phyloP scores from a whole-genome alignment of 2,329 filamentous ascomycete species.

The Fusarium sp. region DNA sequence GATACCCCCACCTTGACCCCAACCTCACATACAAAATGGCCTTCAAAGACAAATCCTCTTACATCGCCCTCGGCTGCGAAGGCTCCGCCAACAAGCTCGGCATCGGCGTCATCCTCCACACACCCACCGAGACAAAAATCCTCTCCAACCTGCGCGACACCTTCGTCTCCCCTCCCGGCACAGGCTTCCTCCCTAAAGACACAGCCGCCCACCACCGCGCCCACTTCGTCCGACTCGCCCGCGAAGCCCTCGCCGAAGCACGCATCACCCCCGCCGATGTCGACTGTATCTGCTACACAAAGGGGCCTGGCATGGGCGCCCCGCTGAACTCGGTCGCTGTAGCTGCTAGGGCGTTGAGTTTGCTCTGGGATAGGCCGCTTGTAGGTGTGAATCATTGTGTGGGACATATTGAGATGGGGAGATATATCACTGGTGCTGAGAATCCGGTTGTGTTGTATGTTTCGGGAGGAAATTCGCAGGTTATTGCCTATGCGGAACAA shows the following conservation, averaged over 20 bases:
- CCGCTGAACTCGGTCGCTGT: conserved; percentile 90
- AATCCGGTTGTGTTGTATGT: conserved; percentile 98
- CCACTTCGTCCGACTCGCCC: conserved; percentile 87
- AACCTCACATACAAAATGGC: conserved; percentile 37
- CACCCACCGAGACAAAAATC: conserved; percentile 71
- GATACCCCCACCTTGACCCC: conserved; percentile 32
- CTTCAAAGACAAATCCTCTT: conserved; percentile 56
- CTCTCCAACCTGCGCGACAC: conserved; percentile 97
- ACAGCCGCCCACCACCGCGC: conserved; percentile 92
- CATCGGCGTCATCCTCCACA: conserved; percentile 90
- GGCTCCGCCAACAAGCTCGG: conserved; percentile 98
- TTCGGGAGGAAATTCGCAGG: conserved; percentile 95
- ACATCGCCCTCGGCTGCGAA: conserved; percentile 77
- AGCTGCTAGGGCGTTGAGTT: conserved; percentile 82
- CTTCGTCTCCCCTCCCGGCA: conserved; percentile 90
- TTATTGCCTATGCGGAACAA: conserved; percentile 95
- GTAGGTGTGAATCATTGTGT: conserved; percentile 98
- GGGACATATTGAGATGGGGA: conserved; percentile 98
- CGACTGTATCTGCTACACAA: conserved; percentile 95
- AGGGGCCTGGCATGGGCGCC: conserved; percentile 96
- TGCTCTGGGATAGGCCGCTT: conserved; percentile 90
- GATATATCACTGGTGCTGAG: conserved; percentile 88
- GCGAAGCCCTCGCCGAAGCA: conserved; percentile 82
- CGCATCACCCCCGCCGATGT: conserved; percentile 74
- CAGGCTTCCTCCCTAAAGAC: conserved; percentile 96